phyloP scores from a whole-genome alignment of 2,329 filamentous ascomycete genomes.

The Botrytis cinerea region DNA sequence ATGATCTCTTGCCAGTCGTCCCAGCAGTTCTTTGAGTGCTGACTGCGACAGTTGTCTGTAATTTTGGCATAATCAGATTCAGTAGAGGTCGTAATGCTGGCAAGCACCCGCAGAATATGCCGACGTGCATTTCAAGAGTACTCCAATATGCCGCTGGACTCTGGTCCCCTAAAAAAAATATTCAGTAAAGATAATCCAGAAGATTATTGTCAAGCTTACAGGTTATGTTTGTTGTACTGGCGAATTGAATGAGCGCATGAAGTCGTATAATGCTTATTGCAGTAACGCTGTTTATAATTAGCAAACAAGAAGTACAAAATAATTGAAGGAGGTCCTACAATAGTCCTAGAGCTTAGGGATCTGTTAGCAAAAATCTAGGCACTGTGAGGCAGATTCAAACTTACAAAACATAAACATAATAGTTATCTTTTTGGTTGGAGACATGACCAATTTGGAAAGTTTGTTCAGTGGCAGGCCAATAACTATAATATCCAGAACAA shows the following conservation, averaged over 20 bases:
- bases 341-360: background rate
- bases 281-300: background rate
- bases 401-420: constrained; percentile 50
- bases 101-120: constrained; percentile 10
- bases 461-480: constrained; percentile 52
- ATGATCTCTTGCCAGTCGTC: background rate
- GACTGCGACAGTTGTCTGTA: background rate
- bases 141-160: constrained; percentile 5
- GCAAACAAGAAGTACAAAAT: background rate
- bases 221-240: constrained; percentile 3
- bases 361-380: background rate
- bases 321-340: background rate
- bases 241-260: constrained; percentile 1
- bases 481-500: constrained; percentile 54
- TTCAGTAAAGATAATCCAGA: background rate
- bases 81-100: constrained; percentile 2
- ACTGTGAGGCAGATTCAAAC: background rate
- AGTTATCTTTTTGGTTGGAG: constrained; percentile 50
- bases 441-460: constrained; percentile 47
- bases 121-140: constrained; percentile 15
- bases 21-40: background rate
- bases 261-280: constrained; percentile 3
- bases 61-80: background rate
- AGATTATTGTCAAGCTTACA: background rate
- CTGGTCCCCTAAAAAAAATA: background rate